Percentiles rank a stretch among this genome's conserved stretches.
phyloP scores from a whole-genome alignment of 2,329 filamentous ascomycete species.

The Dothidotthia symphoricarpi region DNA sequence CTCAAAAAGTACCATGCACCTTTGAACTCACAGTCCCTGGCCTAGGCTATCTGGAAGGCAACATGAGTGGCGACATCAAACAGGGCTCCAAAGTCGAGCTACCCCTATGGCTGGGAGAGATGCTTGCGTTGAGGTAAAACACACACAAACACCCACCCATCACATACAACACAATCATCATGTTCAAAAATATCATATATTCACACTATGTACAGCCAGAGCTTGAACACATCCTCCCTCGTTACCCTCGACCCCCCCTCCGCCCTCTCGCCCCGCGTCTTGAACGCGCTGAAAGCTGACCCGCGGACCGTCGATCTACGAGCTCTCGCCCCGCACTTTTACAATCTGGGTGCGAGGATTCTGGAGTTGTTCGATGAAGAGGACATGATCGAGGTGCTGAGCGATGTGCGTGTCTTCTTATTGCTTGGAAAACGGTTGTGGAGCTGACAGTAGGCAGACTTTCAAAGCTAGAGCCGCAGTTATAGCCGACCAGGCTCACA shows the following conservation, averaged over 20 bases:
- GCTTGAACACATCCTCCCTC: conserved; percentile 38
- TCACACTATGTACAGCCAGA: conserved; percentile 24
- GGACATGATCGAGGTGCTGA: conserved; percentile 64
- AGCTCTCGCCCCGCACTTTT: conserved; percentile 82
- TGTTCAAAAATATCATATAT: conserved; percentile 3
- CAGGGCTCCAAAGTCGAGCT: conserved; percentile 76
- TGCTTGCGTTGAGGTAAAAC: conserved; percentile 75
- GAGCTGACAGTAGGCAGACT: conserved; percentile 49
- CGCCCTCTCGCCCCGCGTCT: conserved; percentile 72
- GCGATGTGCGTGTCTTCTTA: conserved; percentile 37
- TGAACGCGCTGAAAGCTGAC: conserved; percentile 89
- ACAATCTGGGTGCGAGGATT: conserved; percentile 79
- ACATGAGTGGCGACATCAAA: conserved; percentile 70
- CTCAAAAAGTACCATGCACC: conserved; percentile 94
- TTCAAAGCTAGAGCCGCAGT: conserved; percentile 80
- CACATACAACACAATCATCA: no score
- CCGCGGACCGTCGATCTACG: conserved; percentile 81
- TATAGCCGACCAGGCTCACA: conserved; percentile 85
- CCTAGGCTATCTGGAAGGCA: conserved; percentile 86
- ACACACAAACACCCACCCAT: not conserved
- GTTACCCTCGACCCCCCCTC: conserved; percentile 77
- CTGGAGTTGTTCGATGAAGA: conserved; percentile 91
- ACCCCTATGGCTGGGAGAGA: conserved; percentile 91
- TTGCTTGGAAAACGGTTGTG: not conserved
- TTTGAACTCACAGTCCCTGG: conserved; percentile 88